Evolutionary conservation across 345 rosid genomes (phyloP), one percentile per base, ranked within the genome.

Genomic region (Stellera chamaejasme): DNA sequence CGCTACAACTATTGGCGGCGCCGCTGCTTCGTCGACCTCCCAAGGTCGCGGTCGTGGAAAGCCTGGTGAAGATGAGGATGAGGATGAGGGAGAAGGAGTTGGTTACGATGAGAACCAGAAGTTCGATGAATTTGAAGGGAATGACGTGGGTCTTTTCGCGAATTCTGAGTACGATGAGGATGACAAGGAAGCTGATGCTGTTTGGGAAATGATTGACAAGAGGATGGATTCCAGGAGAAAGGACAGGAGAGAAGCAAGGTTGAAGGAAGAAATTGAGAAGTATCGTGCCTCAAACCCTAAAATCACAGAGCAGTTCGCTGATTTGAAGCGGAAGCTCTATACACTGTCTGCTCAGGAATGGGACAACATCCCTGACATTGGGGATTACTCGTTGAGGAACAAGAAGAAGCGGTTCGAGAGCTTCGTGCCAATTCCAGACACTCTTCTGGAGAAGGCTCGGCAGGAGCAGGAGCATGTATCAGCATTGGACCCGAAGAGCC

Each of bases 121-220:
- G 80, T 92, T 88, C 13, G 98, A 88, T 58, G 98, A 92, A 54
- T 92, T 92, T 69, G 97, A 88, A 71, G 97, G 98, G 2, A 88
- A 92, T 19, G 98, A 92, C 55, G 93, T 84, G 8, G 98, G 97
- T n/a, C 74, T 92, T 72, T 92, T 92, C 46, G 89, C 97, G 10
- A 82, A 84, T 1, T 82, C 93, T 0, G 97, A 92, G 78, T 86
- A 88, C 9, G 97, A 92, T 63, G 97, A 92, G 52, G 97, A 92
- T 54, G 98, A 88, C 41, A 86, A 76, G 69, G 97, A 92, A 62
- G 98, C 98, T 2, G 97, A 92, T 77, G 93, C 89, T 1, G 85
- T 92, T 13, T 92, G 97, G 97, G 98, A 88, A 50, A 84, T 82
- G 9, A 82, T 92, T 25, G 96, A 92, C 55, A 66, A 82, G 77